phyloP scores from a whole-genome alignment of 139 green algal genomes.

The Chlorella ohadii region DNA sequence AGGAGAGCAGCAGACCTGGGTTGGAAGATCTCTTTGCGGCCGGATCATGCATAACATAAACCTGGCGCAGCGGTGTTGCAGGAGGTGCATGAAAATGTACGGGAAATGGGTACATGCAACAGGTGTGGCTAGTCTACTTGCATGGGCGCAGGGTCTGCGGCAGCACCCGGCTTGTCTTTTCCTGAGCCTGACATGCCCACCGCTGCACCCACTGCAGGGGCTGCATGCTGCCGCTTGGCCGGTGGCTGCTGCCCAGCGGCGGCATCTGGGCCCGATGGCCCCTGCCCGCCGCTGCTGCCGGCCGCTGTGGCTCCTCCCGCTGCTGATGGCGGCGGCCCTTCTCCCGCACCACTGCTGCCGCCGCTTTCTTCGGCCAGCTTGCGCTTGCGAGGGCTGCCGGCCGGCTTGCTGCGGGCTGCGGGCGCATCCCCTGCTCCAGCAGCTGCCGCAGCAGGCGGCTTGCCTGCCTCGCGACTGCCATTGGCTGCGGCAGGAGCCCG shows the following conservation, averaged over 20 bases:
- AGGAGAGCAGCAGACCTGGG: no score
- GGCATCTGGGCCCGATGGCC: neutral
- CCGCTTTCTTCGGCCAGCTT: neutral
- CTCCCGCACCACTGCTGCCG: no score
- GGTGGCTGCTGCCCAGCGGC: neutral
- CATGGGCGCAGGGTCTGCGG: no score
- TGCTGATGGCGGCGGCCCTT: neutral
- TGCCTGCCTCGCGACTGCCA: neutral
- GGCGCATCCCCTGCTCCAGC: neutral
- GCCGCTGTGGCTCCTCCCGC: neutral
- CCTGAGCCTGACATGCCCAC: neutral
- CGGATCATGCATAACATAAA: no score
- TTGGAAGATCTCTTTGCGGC: no score
- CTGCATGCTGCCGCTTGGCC: neutral
- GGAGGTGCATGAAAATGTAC: no score
- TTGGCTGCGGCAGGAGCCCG: neutral
- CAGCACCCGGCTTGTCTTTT: no score
- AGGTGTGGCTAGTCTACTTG: no score
- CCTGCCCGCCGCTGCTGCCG: neutral
- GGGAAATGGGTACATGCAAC: no score
- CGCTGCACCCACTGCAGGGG: neutral
- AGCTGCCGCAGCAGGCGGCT: neutral
- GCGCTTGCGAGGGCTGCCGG: conserved; percentile 15
- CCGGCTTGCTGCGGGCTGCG: neutral
- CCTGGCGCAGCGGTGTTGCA: no score